Percentiles rank a stretch among this genome's conserved stretches.
These are phyloP conservation scores for Nitzschia sp. DNA, from an alignment of 108 stramenopile species.

Conservation along the genomic window DNA sequence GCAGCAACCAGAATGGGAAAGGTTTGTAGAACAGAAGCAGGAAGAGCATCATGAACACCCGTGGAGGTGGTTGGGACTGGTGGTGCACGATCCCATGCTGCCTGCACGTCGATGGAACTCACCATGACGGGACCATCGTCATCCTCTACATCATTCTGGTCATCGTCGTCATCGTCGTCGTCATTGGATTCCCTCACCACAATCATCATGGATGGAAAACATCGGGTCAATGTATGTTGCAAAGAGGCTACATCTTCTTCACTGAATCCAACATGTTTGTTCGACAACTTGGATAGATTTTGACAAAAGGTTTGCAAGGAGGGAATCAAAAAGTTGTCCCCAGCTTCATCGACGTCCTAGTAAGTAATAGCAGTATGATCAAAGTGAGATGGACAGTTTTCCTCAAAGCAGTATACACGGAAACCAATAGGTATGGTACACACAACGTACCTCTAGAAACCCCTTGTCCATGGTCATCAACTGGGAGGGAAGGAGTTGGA, in stretches of 20 bases:
- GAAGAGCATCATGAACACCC: background rate
- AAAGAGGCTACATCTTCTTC: slow-evolving; percentile 20
- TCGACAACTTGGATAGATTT: slow-evolving; percentile 1
- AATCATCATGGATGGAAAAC: slow-evolving; percentile 26
- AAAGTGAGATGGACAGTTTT: background rate
- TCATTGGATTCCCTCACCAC: background rate
- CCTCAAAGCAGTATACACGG: background rate
- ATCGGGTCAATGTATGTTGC: slow-evolving; percentile 15
- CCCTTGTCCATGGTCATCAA: slow-evolving; percentile 64
- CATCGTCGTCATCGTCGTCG: background rate
- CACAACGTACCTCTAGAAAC: slow-evolving; percentile 49
- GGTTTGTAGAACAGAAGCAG: slow-evolving; percentile 16
- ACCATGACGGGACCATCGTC: slow-evolving; percentile 79
- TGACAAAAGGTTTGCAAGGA: slow-evolving; percentile 42
- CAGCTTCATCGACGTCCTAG: slow-evolving; percentile 63
- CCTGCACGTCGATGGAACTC: slow-evolving; percentile 55
- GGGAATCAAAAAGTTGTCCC: slow-evolving; percentile 64
- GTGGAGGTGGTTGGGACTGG: too few relatives aligned
- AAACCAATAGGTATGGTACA: too few relatives aligned
- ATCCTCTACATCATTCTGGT: slow-evolving; percentile 47
- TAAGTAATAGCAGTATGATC: background rate
- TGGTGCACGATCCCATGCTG: slow-evolving; percentile 54
- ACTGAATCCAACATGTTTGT: background rate
- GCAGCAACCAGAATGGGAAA: slow-evolving; percentile 82
- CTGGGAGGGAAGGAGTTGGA: slow-evolving; percentile 50